Base-by-base conservation (phyloP, 169 alveolate species). In the Plasmodium gallinaceum region DNA sequence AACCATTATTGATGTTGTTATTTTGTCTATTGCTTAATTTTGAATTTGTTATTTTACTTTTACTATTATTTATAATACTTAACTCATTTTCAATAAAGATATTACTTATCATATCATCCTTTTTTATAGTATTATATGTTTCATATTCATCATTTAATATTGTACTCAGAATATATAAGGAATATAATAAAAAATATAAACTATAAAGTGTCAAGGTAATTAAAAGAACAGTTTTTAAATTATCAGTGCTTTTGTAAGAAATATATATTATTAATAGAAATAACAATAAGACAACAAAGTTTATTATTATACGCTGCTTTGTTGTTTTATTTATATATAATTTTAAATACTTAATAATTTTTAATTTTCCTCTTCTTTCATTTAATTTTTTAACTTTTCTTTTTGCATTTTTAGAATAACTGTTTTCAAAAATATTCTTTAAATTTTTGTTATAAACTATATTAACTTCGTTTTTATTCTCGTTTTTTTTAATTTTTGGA, bases 111-210 rank as follows among this genome's bases (percentile, higher is more conserved):
- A 61, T 7, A 24, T 73, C 52, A 43, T 61, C 10, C 42, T 42
- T 61, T 32, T 20, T 32, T 22, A 73, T 12, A 14, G 58, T 73
- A 42, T 52, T 64, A 51, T 75, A 75, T 0, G 46, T 9, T 3
- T 39, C 71, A 24, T 78, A 48, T 10, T 65, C 89, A 43, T 48
- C 76, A 57, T 78, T 78, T 48, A 78, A n/a, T 43, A 65, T 70
- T 20, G 89, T 64, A 57, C 89, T 78, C 16, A 78, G 26, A 46
- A 78, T 64, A 60, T 78, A 69, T 0, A 78, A 52, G n/a, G 89
- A 68, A 22, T 64, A 65, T 18, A 78, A 18, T 42, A 78, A 57
- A 58, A 78, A 78, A 45, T 64, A 78, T 24, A 43, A 18, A 18
- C 89, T 78, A 7, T 78, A 78, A 4, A 78, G 61, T 20, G 76